Conservation (phyloP, 306 rosid genomes). For the Trifolium subterraneum region DNA sequence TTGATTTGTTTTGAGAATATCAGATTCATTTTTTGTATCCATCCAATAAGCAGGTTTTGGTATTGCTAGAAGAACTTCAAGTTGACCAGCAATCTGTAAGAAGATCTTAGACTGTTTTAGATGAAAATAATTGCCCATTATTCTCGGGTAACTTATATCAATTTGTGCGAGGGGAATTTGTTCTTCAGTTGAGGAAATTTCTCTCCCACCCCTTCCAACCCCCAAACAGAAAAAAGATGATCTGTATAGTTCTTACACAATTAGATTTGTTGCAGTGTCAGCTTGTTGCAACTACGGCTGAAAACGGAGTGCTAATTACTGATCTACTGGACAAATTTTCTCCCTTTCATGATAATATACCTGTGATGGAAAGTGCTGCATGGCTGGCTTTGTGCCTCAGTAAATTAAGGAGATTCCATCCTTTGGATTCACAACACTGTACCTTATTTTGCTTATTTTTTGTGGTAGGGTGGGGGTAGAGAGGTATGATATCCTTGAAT, state of each 20-base stretch:
- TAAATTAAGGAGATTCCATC: slow-evolving; percentile 39
- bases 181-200: slow-evolving; percentile 41
- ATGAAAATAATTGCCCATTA: slow-evolving; percentile 46
- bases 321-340: slow-evolving; percentile 36
- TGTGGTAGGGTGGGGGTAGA: slow-evolving; percentile 32
- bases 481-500: slow-evolving; percentile 5
- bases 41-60: slow-evolving; percentile 58
- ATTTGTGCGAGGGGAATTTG: slow-evolving; percentile 50
- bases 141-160: slow-evolving; percentile 45
- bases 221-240: slow-evolving; percentile 41
- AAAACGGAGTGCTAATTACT: slow-evolving; percentile 34
- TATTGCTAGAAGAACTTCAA: slow-evolving; percentile 40
- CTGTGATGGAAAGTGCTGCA: slow-evolving; percentile 41
- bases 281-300: slow-evolving; percentile 43
- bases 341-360: slow-evolving; percentile 32
- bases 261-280: slow-evolving; percentile 43
- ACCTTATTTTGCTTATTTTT: slow-evolving; percentile 19
- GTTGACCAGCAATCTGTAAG: slow-evolving; percentile 45
- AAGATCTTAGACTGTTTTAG: slow-evolving; percentile 41
- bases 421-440: slow-evolving; percentile 32
- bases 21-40: slow-evolving; percentile 51
- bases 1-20: slow-evolving; percentile 44
- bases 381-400: slow-evolving; percentile 32
- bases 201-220: slow-evolving; percentile 30
- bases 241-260: slow-evolving; percentile 54